phyloP scores from a whole-genome alignment of 495 filamentous ascomycete species.

The Penicillium taxi region DNA sequence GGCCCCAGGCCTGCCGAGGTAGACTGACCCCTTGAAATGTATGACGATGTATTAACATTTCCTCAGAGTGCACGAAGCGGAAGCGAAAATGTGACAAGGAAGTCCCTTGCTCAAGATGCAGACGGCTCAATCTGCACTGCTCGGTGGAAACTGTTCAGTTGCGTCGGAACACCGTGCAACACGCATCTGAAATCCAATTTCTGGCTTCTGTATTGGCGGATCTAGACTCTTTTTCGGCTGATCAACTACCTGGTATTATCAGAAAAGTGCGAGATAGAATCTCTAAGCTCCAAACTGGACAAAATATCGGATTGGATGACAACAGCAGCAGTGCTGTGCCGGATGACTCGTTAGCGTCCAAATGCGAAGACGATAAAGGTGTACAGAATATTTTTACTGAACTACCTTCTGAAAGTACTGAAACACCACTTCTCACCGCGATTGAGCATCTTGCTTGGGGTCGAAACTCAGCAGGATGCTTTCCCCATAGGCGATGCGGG shows the following conservation, averaged over 20 bases:
- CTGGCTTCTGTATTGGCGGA: constrained; percentile 18
- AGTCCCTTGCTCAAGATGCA: constrained; percentile 23
- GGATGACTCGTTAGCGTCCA: constrained; percentile 2
- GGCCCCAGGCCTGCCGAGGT: constrained; percentile 28
- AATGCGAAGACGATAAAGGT: constrained; percentile 5
- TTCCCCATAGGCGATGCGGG: constrained; percentile 21
- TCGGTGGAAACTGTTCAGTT: constrained; percentile 25
- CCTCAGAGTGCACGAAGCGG: constrained; percentile 25
- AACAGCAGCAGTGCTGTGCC: not conserved
- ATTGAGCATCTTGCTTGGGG: constrained; percentile 31
- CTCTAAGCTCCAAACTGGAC: constrained; percentile 16
- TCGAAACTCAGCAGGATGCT: constrained; percentile 25
- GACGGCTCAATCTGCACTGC: constrained; percentile 22
- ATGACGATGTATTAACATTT: constrained; percentile 3
- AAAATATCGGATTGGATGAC: not conserved
- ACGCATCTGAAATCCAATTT: constrained; percentile 26
- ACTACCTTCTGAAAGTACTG: constrained; percentile 8
- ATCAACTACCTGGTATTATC: constrained; percentile 6
- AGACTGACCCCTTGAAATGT: constrained; percentile 1
- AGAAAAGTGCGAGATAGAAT: constrained; percentile 17
- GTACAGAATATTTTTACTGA: constrained; percentile 7
- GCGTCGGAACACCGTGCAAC: constrained; percentile 19
- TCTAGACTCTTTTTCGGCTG: constrained; percentile 11
- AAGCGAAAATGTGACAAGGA: constrained; percentile 30
- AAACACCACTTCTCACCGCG: constrained; percentile 23